Evolutionary conservation across 2,329 filamentous ascomycete genomes (phyloP), one percentile per base, ranked within the genome.

Genomic region (Rhinocladiella mackenziei): DNA sequence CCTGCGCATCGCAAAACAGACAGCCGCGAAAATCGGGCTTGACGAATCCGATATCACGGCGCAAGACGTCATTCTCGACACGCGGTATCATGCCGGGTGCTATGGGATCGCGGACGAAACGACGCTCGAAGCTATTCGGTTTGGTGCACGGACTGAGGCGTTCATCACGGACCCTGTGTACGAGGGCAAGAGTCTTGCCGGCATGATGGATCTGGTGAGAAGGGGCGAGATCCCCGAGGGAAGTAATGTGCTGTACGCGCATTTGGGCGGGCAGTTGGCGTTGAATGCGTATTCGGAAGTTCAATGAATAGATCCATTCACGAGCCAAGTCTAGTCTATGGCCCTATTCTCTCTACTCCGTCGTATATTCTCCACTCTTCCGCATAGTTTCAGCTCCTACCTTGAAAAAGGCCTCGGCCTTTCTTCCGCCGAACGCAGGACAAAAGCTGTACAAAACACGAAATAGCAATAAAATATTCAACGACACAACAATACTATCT

Each of bases 131-230:
- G 83, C 82, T 0, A 86, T 87, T 60, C 75, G 75, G 61, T 80
- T 84, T 58, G 80, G 78, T 4, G 83, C 83, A 0, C 62, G 69
- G 46, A 84, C 78, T 1, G 84, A 87, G 66, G 83, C 76, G 0
- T 81, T 87, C 56, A 83, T 87, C 51, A 86, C 82, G 0, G 83
- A 87, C 58, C 83, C 83, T 0, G 83, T 87, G 1, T 87, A 87
- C 57, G 83, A 86, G 65, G 84, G 84, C 1, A 87, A 87, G 74
- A 84, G 78, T 55, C 65, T 87, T 61, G 81, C 81, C 3, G 83
- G 83, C 0, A 74, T 86, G 80, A 77, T 86, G 54, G 80, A 81
- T 59, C 65, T 86, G 67, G 77, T 85, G 13, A 73, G 67, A 51
- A 77, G 74, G 38, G 81, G 76, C 0, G 77, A 81, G 60, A 79